Conservation (phyloP, 2,329 filamentous ascomycete genomes). For the Phialophora tarda region DNA sequence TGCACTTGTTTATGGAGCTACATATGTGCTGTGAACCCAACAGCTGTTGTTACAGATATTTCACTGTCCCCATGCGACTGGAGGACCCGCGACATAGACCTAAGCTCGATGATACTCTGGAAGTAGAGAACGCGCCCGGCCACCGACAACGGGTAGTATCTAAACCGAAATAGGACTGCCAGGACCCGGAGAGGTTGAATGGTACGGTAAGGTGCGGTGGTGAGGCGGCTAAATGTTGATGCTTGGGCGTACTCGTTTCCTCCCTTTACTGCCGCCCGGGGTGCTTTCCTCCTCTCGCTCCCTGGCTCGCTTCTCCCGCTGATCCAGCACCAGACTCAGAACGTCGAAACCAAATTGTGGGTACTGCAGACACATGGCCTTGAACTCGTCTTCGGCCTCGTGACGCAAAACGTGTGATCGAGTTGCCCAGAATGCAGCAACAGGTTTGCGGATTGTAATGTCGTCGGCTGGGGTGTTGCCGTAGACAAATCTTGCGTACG, state of each 20-base stretch:
- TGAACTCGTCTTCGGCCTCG: slow-evolving; percentile 86
- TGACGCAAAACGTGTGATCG: slow-evolving; percentile 79
- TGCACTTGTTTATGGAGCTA: not conserved
- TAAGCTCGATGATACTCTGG: not conserved
- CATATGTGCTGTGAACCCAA: not conserved
- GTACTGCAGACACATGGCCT: slow-evolving; percentile 81
- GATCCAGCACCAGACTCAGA: slow-evolving; percentile 63
- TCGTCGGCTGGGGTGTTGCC: slow-evolving; percentile 73
- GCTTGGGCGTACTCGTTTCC: slow-evolving; percentile 47
- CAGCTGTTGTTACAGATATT: slow-evolving; percentile 16
- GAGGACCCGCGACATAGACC: not conserved
- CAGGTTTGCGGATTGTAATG: slow-evolving; percentile 74
- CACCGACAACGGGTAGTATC: not conserved
- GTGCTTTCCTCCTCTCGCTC: slow-evolving; percentile 46
- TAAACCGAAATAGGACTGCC: not conserved
- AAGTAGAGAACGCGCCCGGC: not conserved
- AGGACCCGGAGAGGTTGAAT: not conserved
- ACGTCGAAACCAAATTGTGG: slow-evolving; percentile 94
- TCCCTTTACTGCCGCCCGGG: slow-evolving; percentile 42
- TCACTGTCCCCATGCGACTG: not conserved
- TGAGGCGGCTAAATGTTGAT: slow-evolving; percentile 34
- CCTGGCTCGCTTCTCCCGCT: slow-evolving; percentile 50
- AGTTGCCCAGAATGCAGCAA: slow-evolving; percentile 89
- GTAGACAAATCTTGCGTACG: slow-evolving; percentile 90
- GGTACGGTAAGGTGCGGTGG: not conserved